Evolutionary conservation across 2,329 filamentous ascomycete species (phyloP).

Genomic region (Aspergillus sojae): DNA sequence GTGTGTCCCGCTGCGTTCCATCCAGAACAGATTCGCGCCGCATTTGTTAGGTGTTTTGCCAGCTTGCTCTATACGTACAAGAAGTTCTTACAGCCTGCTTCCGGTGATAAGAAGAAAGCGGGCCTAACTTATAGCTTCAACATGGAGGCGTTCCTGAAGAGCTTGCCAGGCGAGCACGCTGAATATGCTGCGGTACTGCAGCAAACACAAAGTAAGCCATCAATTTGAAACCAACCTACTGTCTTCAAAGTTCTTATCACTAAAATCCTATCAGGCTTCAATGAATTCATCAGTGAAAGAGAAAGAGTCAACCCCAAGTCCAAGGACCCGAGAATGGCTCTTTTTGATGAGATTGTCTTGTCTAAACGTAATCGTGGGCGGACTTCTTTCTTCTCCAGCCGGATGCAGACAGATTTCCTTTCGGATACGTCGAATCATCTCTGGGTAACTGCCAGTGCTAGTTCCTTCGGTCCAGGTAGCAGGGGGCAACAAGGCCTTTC

Average conservation of each 20-base stretch:
- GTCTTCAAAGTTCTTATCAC: not conserved
- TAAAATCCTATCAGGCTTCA: constrained; percentile 51
- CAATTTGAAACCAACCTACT: not conserved
- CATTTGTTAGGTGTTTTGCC: constrained; percentile 70
- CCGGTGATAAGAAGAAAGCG: constrained; percentile 63
- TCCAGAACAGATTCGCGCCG: constrained; percentile 67
- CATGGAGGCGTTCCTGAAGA: constrained; percentile 67
- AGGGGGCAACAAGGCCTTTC: constrained; percentile 46
- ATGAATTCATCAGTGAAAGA: constrained; percentile 67
- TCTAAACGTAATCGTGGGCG: constrained; percentile 66
- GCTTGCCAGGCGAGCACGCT: constrained; percentile 64
- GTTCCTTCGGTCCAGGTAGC: constrained; percentile 56
- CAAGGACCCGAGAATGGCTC: constrained; percentile 59
- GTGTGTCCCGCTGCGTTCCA: constrained; percentile 69
- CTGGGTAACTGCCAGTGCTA: constrained; percentile 64
- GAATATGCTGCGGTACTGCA: constrained; percentile 66
- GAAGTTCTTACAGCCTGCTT: constrained; percentile 62
- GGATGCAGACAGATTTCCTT: constrained; percentile 57
- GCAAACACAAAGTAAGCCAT: constrained; percentile 61
- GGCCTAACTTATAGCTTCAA: constrained; percentile 67
- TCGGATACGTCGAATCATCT: constrained; percentile 65
- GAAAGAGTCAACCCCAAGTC: constrained; percentile 55
- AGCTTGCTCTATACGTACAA: constrained; percentile 71
- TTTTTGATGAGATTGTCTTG: constrained; percentile 68
- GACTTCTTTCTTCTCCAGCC: constrained; percentile 57